Evolutionary conservation across 1,284 basidiomycete genomes (phyloP).

Genomic region (Heliocybe sulcata): DNA sequence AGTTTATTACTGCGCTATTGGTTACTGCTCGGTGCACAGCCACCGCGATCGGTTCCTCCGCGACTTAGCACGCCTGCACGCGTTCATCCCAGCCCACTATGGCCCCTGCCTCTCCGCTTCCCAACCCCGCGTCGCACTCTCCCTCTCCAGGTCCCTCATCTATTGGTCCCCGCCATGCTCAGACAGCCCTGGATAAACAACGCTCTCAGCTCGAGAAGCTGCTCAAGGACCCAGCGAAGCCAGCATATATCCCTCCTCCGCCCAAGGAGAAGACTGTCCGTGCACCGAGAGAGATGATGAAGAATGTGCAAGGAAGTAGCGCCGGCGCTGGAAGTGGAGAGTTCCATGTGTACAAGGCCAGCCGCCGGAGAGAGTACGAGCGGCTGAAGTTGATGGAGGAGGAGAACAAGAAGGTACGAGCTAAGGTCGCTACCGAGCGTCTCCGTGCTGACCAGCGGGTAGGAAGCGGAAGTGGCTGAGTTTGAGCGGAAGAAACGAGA

Average conservation of each 20-base stretch:
- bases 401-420: constrained; percentile 62
- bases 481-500: constrained; percentile 3
- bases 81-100: not conserved
- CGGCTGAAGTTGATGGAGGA: constrained; percentile 90
- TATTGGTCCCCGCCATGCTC: constrained; percentile 44
- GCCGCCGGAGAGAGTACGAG: constrained; percentile 91
- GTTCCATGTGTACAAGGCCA: constrained; percentile 98
- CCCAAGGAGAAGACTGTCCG: constrained; percentile 76
- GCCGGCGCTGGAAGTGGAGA: constrained; percentile 92
- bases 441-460: not conserved
- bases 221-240: constrained; percentile 81
- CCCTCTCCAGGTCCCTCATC: constrained; percentile 18
- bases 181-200: constrained; percentile 68
- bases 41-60: too few species aligned
- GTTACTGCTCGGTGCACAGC: too few species aligned
- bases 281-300: constrained; percentile 91
- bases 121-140: not conserved
- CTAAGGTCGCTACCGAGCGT: not conserved
- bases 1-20: too few species aligned
- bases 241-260: constrained; percentile 66
- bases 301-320: constrained; percentile 93
- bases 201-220: constrained; percentile 76
- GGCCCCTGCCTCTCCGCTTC: not conserved
- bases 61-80: too few species aligned
- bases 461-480: constrained; percentile 1